Percentiles rank a stretch among this genome's conserved stretches.
Evolutionary conservation across 768 basidiomycete genomes (phyloP).

Genomic region (Phylloporus sp.): DNA sequence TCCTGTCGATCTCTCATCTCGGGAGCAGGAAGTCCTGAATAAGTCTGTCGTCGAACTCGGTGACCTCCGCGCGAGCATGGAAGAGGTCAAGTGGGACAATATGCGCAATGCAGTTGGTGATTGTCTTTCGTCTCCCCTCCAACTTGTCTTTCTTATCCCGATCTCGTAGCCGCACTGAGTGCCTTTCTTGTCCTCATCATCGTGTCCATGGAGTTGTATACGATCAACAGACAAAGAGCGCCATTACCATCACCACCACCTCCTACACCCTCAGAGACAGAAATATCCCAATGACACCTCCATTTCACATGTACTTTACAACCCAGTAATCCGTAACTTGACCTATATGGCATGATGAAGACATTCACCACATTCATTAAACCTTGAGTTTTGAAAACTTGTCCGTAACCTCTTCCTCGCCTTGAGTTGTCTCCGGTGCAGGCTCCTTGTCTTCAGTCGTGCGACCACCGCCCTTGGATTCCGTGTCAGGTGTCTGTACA

Average conservation of each 20-base stretch:
- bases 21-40: constrained; percentile 66
- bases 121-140: constrained; percentile 21
- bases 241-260: constrained; percentile 1
- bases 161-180: constrained; percentile 50
- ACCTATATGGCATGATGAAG: neutral
- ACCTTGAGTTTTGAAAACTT: constrained; percentile 59
- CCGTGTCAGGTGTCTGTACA: constrained; percentile 12
- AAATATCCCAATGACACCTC: constrained; percentile 11
- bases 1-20: neutral
- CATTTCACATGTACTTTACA: constrained; percentile 12
- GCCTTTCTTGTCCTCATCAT: constrained; percentile 70
- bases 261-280: neutral
- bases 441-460: constrained; percentile 23
- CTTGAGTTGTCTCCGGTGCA: constrained; percentile 13
- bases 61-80: constrained; percentile 75
- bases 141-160: constrained; percentile 1
- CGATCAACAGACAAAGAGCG: constrained; percentile 36
- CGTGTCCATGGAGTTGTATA: constrained; percentile 62
- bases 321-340: constrained; percentile 8
- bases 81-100: constrained; percentile 86
- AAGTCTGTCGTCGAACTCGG: constrained; percentile 70
- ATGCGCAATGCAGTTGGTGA: constrained; percentile 79
- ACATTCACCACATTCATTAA: constrained; percentile 29
- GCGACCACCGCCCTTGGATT: constrained; percentile 23
- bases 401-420: constrained; percentile 38